Conservation (phyloP, 176 grass and related monocot species). For the Olyra latifolia region DNA sequence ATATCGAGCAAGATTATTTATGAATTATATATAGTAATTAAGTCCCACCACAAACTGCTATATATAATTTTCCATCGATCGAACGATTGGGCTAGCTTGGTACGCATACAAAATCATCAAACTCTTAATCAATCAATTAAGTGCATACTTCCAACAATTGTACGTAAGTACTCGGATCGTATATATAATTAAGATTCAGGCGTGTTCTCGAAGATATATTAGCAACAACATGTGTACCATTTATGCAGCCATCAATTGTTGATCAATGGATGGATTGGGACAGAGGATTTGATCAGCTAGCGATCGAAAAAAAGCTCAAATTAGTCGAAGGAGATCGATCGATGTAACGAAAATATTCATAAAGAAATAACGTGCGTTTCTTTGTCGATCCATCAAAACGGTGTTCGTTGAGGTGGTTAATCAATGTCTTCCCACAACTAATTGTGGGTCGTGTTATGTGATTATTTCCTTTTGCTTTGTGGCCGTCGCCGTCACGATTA, state of each 20-base stretch:
- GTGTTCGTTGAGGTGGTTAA: conserved; percentile 43
- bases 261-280: background rate
- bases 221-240: background rate
- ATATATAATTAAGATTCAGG: background rate
- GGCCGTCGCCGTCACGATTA: conserved; percentile 23
- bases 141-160: background rate
- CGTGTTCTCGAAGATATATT: background rate
- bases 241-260: background rate
- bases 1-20: background rate
- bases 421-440: conserved; percentile 35
- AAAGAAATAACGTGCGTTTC: background rate
- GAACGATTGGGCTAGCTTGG: background rate
- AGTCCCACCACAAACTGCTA: background rate
- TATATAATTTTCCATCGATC: background rate
- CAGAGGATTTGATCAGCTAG: background rate
- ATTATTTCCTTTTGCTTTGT: conserved; percentile 27
- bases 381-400: background rate
- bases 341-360: background rate
- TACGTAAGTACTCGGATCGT: background rate
- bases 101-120: background rate
- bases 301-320: background rate
- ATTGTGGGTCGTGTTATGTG: background rate
- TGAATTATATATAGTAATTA: no score
- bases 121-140: background rate
- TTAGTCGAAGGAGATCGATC: background rate